These are phyloP conservation scores for Stephanodiscus triporus DNA, from an alignment of 108 stramenopile species.

Conservation along the genomic window DNA sequence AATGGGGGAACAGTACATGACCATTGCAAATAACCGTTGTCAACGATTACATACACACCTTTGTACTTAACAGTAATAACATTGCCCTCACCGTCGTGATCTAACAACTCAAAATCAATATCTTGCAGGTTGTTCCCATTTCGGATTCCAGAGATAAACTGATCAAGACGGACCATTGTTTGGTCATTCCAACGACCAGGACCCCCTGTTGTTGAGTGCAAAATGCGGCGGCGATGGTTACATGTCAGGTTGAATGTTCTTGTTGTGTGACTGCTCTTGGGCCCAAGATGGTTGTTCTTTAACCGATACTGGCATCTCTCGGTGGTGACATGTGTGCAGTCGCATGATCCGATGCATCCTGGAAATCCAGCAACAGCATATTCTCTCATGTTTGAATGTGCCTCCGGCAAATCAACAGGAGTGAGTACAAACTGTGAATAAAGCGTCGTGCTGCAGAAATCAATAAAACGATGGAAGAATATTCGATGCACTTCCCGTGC, in stretches of 20 bases:
- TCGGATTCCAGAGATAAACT: not conserved
- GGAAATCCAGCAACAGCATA: slow-evolving; percentile 10
- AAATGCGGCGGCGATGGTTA: not conserved
- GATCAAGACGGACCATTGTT: not conserved
- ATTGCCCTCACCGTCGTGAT: not conserved
- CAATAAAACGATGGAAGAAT: slow-evolving; percentile 15
- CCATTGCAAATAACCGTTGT: slow-evolving; percentile 51
- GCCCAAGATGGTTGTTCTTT: not conserved
- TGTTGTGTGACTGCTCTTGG: not conserved
- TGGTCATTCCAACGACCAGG: slow-evolving; percentile 10
- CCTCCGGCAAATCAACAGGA: not conserved
- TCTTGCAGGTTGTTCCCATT: not conserved
- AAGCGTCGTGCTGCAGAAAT: slow-evolving; percentile 13
- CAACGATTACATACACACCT: slow-evolving; percentile 39
- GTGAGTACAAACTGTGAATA: slow-evolving; percentile 4
- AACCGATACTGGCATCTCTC: slow-evolving; percentile 1
- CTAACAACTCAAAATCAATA: slow-evolving; percentile 7
- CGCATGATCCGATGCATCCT: too few relatives aligned
- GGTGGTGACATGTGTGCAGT: too few relatives aligned
- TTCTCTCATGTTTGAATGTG: not conserved
- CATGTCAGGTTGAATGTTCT: not conserved
- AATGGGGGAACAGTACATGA: slow-evolving; percentile 30
- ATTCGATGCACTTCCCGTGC: not conserved
- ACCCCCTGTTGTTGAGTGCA: slow-evolving; percentile 8
- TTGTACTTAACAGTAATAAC: slow-evolving; percentile 1